phyloP scores from a whole-genome alignment of 2,329 filamentous ascomycete genomes.

The Pseudocercospora macadamiae region DNA sequence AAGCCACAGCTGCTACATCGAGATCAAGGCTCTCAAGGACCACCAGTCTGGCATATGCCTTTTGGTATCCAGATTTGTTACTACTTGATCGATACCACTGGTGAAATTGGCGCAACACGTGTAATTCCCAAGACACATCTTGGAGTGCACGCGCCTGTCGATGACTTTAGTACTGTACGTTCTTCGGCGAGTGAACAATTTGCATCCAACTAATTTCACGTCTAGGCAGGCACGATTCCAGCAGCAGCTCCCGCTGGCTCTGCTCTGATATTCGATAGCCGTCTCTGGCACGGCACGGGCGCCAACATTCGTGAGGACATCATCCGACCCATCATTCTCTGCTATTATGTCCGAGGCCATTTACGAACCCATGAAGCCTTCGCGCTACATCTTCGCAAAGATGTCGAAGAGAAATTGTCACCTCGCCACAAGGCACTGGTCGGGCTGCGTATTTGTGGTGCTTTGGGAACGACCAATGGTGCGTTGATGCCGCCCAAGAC shows the following conservation, averaged over 20 bases:
- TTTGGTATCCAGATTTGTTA: not conserved
- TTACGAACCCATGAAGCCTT: not conserved
- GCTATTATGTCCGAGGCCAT: not conserved
- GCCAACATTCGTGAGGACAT: not conserved
- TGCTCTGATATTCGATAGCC: not conserved
- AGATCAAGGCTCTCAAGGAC: constrained; percentile 4
- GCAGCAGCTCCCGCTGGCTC: not conserved
- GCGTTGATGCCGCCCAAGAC: not conserved
- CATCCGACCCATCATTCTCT: not conserved
- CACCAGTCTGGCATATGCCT: not conserved
- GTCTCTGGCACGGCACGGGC: not conserved
- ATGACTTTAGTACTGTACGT: not conserved
- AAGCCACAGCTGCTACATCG: constrained; percentile 1
- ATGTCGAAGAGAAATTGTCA: not conserved
- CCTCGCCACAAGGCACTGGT: not conserved
- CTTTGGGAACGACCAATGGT: not conserved
- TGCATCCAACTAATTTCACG: not conserved
- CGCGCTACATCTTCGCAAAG: not conserved
- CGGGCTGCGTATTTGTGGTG: not conserved
- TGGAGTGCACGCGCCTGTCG: not conserved
- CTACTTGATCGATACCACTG: not conserved
- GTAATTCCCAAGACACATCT: constrained; percentile 3
- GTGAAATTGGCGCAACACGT: not conserved
- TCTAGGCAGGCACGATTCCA: not conserved
- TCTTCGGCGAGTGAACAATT: no score